These are phyloP conservation scores for Jatropha multifida DNA, from an alignment of 441 rosid species.

Conservation along the genomic window DNA sequence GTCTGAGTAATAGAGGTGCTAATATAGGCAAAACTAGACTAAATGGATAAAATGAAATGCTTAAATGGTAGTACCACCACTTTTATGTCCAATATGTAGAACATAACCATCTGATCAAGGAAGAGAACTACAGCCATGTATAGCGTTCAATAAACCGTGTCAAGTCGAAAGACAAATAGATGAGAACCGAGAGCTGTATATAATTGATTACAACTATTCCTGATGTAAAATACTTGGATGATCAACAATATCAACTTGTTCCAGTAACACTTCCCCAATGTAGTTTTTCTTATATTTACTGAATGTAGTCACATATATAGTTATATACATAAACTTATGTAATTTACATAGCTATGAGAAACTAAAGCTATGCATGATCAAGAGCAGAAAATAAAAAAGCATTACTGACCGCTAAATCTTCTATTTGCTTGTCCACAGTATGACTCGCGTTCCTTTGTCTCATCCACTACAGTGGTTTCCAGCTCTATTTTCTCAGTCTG, in stretches of 20 bases:
- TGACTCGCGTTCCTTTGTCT: slow-evolving; percentile 88
- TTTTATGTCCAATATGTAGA: slow-evolving; percentile 3
- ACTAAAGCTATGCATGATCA: neutral
- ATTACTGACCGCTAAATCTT: slow-evolving; percentile 83
- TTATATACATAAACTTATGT: neutral
- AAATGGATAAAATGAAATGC: neutral
- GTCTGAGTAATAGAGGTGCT: neutral
- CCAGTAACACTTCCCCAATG: neutral
- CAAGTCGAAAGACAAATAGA: neutral
- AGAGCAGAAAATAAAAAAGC: slow-evolving; percentile 17
- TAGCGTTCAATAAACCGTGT: neutral
- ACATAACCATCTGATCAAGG: neutral
- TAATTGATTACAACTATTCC: neutral
- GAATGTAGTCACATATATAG: neutral
- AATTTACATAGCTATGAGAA: neutral
- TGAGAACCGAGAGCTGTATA: neutral
- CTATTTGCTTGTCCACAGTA: slow-evolving; percentile 79
- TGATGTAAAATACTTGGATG: neutral
- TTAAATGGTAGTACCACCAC: neutral
- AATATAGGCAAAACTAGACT: neutral
- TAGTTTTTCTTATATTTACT: neutral
- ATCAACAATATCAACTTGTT: neutral
- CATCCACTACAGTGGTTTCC: slow-evolving; percentile 94
- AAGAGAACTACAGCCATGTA: neutral
- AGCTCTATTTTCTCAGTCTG: slow-evolving; percentile 95